These are phyloP conservation scores for Oldenlandia corymbosa DNA, from an alignment of 257 asterid species.

Conservation along the genomic window DNA sequence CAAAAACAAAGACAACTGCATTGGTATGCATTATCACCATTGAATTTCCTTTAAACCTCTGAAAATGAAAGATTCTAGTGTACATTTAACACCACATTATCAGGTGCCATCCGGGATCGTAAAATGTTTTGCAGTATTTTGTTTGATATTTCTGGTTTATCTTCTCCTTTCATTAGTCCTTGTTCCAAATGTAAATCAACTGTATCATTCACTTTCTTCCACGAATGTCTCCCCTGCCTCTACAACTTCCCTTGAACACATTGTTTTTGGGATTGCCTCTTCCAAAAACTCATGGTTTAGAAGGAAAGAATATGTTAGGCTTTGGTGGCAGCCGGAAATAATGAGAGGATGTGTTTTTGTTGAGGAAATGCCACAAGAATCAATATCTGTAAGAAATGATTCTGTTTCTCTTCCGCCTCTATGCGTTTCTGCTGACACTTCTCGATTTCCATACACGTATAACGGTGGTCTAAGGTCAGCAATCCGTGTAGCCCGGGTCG, in stretches of 20 bases:
- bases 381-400: slow-evolving; percentile 14
- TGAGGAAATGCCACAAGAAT: slow-evolving; percentile 32
- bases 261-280: slow-evolving; percentile 78
- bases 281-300: slow-evolving; percentile 42
- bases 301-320: slow-evolving; percentile 44
- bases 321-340: slow-evolving; percentile 69
- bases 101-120: slow-evolving; percentile 22
- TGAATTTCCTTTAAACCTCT: slow-evolving; percentile 5
- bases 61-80: slow-evolving; percentile 34
- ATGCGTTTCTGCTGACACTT: slow-evolving; percentile 58
- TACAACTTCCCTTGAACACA: slow-evolving; percentile 48
- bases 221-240: slow-evolving; percentile 23
- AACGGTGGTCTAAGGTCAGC: slow-evolving; percentile 63
- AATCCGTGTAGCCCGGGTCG: slow-evolving; percentile 65
- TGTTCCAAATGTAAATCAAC: slow-evolving; percentile 18
- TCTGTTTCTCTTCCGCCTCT: slow-evolving; percentile 41
- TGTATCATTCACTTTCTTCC: slow-evolving; percentile 21
- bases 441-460: slow-evolving; percentile 55
- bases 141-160: slow-evolving; percentile 27
- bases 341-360: slow-evolving; percentile 81
- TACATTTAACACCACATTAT: slow-evolving; percentile 24
- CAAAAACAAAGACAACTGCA: too few relatives aligned
- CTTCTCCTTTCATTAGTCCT: slow-evolving; percentile 28
- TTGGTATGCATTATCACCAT: too few relatives aligned
- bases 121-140: slow-evolving; percentile 25